Percentiles rank a stretch among this genome's conserved stretches.
These are phyloP conservation scores for Talaromyces amestolkiae DNA, from an alignment of 2,329 filamentous ascomycete species.

Conservation along the genomic window DNA sequence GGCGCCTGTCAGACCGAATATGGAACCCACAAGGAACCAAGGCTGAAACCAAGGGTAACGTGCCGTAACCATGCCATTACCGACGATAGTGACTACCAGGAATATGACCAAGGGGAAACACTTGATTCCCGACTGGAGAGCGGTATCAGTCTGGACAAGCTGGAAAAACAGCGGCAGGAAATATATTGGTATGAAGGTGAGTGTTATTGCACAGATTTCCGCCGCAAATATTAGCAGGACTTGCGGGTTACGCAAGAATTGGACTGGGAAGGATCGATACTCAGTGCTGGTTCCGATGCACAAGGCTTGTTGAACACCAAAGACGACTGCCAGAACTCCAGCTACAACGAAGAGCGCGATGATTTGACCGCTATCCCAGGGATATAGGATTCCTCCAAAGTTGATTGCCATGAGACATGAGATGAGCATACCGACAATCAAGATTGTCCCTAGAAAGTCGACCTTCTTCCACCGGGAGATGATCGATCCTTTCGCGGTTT, in stretches of 20 bases:
- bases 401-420: not conserved
- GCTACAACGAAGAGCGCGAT: not conserved
- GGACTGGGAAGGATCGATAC: not conserved
- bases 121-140: conserved; percentile 6
- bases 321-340: not conserved
- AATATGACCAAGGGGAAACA: not conserved
- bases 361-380: not conserved
- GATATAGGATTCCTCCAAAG: not conserved
- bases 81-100: not conserved
- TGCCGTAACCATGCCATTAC: not conserved
- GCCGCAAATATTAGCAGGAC: not conserved
- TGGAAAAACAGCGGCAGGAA: conserved; percentile 56
- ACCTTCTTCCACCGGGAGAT: not conserved
- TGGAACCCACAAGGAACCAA: not conserved
- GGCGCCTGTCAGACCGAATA: not conserved
- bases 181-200: conserved; percentile 44
- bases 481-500: not conserved
- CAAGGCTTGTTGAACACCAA: not conserved
- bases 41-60: not conserved
- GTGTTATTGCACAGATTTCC: not conserved
- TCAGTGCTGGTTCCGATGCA: not conserved
- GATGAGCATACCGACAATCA: not conserved
- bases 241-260: not conserved
- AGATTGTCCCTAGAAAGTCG: not conserved
- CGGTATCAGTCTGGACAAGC: conserved; percentile 46